Conservation (phyloP, 1,284 basidiomycete genomes). For the Kwoniella shivajii region DNA sequence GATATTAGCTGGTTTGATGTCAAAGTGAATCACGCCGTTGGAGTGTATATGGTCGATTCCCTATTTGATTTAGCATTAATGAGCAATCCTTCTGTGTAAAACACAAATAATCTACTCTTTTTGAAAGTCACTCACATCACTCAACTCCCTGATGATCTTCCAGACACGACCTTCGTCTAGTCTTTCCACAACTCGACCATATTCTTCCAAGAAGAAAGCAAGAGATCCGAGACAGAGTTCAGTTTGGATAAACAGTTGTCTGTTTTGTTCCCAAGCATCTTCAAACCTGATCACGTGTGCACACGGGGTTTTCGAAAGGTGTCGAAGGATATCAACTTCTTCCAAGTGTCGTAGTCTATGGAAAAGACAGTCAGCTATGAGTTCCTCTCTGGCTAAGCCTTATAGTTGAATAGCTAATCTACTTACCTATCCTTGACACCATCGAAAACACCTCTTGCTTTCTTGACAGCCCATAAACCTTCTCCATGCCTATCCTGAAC, state of each 20-base stretch:
- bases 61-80: conserved; percentile 51
- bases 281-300: conserved; percentile 86
- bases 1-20: conserved; percentile 97
- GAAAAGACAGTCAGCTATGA: conserved; percentile 24
- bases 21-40: conserved; percentile 88
- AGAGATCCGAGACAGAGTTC: conserved; percentile 95
- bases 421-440: conserved; percentile 86
- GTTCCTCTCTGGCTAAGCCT: neutral
- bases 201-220: conserved; percentile 88
- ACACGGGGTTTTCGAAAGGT: conserved; percentile 65
- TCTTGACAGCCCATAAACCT: conserved; percentile 84
- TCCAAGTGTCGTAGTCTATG: conserved; percentile 82
- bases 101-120: neutral
- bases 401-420: conserved; percentile 1
- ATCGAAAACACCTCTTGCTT: conserved; percentile 83
- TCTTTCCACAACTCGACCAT: conserved; percentile 77
- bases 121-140: conserved; percentile 65
- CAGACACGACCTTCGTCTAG: conserved; percentile 93
- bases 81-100: neutral
- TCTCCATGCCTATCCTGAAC: conserved; percentile 69
- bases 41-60: conserved; percentile 89
- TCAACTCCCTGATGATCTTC: conserved; percentile 93
- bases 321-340: conserved; percentile 89
- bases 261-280: conserved; percentile 95
- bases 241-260: conserved; percentile 87